Base-by-base conservation (phyloP, 2,329 filamentous ascomycete genomes). In the Colletotrichum eleusines region DNA sequence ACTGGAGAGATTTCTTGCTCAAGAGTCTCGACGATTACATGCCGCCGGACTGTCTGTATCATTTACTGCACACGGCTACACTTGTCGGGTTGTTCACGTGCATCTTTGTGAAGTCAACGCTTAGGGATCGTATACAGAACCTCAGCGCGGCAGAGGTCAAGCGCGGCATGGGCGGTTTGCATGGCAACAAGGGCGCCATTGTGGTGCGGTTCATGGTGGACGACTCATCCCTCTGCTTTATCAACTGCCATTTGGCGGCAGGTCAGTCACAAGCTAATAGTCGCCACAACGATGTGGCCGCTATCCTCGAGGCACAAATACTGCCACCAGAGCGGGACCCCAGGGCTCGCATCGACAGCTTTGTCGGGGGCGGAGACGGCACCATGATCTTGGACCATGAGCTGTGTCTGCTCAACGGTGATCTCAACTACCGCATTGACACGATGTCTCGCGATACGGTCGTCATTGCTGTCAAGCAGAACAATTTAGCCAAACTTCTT, bases 371-470 rank as follows among this genome's bases (percentile, higher is more conserved):
- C n/a, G 96, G 96, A 54, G 96, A 99, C 78, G 96, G 96, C 8
- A 91, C 90, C 50, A 94, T 98, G 91, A 93, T 99, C 69, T 86
- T 98, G 69, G 96, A 99, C 77, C 96, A 99, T 78, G 96, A 99
- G 81, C 92, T 99, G n/a, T 98, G 95, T 80, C 90, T 99, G 58
- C 83, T 98, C 51, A 98, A 98, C 76, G 96, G 96, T 35, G 96
- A 99, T 79, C 87, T 99, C 60, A 99, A 99, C 81, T 99, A 99
- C 80, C 94, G 96, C 72, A 98, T 99, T 77, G 96, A 99, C 80
- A 94, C 95, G 31, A 98, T 98, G 89, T 94, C 94, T 23, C 93
- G 96, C 60, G 94, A 98, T 76, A 94, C 93, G 0, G 95, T 99
- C 3, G 92, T 98, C 65, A 91, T 91, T 71, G 94, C 94, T 1